Evolutionary conservation across 176 grass and related monocot species (phyloP), one percentile per base, ranked within the genome.

Genomic region (Cenchrus fungigraminus): DNA sequence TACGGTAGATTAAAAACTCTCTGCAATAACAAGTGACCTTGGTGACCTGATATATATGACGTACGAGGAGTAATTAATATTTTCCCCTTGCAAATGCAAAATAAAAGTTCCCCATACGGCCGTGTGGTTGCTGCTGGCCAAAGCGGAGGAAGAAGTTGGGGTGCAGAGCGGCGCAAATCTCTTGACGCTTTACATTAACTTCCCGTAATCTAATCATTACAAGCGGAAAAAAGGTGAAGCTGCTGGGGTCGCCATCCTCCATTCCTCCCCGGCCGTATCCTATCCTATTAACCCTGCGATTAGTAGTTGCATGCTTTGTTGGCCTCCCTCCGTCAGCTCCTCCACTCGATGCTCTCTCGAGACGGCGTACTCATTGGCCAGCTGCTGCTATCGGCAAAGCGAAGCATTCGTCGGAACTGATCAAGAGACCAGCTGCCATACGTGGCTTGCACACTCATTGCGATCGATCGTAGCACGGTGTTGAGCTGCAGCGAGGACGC

Each of bases 151-250:
- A 47, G 62, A 84, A 57, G 63, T 8, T 72, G 57, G 56, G 49
- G 47, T 8, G 47, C 73, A 73, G 73, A 71, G 83, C 49, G 64
- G 88, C 73, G 56, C 57, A 73, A 90, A 79, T 90, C 5, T 52
- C 25, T 90, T 59, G 49, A 0, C 29, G 49, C 74, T 83, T 90
- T 90, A 17, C 7, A 67, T 79, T 66, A 83, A 53, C 42, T 90
- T 87, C 79, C 65, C 74, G 25, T 86, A 83, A 90, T 90, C 78
- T 89, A 76, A 89, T 89, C 15, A 89, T 76, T 83, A 83, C 71
- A 88, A 88, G 86, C 15, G 86, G 44, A 72, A 22, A 62, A 83
- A 4, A 4, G 37, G 31, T 20, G 16, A 1, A 3, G 12, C 14
- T 25, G 37, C 3, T 40, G 37, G 0, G 20, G 79, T 71, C 51